A percentile compares a stretch with the other conserved stretches of the same genome.
phyloP scores from a whole-genome alignment of 2,329 filamentous ascomycete genomes.

The Alternaria longipes region DNA sequence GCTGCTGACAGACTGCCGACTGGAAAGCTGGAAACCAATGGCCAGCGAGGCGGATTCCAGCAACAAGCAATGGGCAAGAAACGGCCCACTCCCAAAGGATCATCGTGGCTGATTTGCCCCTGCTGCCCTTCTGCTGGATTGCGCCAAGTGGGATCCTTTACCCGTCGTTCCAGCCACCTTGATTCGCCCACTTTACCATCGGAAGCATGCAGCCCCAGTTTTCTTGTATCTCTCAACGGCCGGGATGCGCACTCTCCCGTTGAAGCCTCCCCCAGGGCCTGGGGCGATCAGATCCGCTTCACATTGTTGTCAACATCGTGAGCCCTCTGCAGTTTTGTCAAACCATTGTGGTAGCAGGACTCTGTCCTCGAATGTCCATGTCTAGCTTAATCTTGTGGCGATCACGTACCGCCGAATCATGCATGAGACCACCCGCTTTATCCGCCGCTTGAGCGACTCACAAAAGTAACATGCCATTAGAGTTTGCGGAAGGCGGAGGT shows the following conservation, averaged over 20 bases:
- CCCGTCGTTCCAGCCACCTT: constrained; percentile 18
- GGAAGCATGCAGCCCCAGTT: constrained; percentile 14
- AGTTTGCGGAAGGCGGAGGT: constrained; percentile 13
- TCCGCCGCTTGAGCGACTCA: constrained; percentile 13
- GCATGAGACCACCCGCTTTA: constrained; percentile 10
- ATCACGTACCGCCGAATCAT: constrained; percentile 4
- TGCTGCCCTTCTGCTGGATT: constrained; percentile 17
- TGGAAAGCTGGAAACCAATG: constrained; percentile 30
- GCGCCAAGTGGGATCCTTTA: constrained; percentile 16
- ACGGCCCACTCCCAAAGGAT: constrained; percentile 20
- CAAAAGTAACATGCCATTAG: constrained; percentile 13
- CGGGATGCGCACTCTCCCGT: constrained; percentile 22
- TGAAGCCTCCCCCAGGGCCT: constrained; percentile 1
- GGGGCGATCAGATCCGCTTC: constrained; percentile 20
- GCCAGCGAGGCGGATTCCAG: constrained; percentile 25
- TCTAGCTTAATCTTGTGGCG: not conserved
- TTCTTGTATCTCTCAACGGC: constrained; percentile 11
- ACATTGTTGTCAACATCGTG: constrained; percentile 8
- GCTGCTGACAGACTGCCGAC: constrained; percentile 20
- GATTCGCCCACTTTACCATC: constrained; percentile 13
- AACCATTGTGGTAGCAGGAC: not conserved
- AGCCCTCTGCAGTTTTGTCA: not conserved
- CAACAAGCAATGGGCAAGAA: constrained; percentile 15
- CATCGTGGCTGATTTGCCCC: constrained; percentile 17
- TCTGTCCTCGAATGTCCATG: not conserved